A percentile compares a stretch with the other conserved stretches of the same genome.
phyloP scores from a whole-genome alignment of 2,329 filamentous ascomycete species.

The Colletotrichum navitas region DNA sequence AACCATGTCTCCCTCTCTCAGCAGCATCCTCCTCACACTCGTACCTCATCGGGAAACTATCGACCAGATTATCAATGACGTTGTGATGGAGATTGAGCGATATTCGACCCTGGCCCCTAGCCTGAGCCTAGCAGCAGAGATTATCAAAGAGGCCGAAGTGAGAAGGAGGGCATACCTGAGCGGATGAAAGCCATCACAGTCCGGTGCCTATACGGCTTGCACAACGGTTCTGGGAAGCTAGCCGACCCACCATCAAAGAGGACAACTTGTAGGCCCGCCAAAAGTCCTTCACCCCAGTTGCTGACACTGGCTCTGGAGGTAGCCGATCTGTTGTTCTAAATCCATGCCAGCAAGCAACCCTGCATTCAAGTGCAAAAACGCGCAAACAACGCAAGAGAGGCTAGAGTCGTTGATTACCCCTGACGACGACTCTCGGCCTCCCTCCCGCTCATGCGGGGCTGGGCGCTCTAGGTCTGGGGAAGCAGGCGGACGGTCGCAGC shows the following conservation, averaged over 20 bases:
- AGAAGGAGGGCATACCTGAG: slow-evolving; percentile 74
- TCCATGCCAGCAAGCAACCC: background rate
- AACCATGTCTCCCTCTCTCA: slow-evolving; percentile 81
- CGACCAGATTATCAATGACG: slow-evolving; percentile 82
- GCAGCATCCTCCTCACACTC: slow-evolving; percentile 70
- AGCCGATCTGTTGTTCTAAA: background rate
- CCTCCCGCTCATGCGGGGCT: background rate
- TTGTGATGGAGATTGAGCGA: slow-evolving; percentile 80
- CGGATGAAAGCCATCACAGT: slow-evolving; percentile 52
- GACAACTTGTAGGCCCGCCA: background rate
- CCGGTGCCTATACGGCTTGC: slow-evolving; percentile 22
- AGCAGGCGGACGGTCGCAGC: background rate
- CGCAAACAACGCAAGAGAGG: background rate
- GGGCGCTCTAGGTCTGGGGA: slow-evolving; percentile 14
- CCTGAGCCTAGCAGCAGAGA: slow-evolving; percentile 80
- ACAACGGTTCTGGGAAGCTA: slow-evolving; percentile 2
- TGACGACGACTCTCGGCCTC: background rate
- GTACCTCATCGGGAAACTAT: slow-evolving; percentile 71
- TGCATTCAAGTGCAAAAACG: background rate
- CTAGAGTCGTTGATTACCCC: background rate
- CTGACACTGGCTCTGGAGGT: background rate
- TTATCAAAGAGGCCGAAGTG: slow-evolving; percentile 82
- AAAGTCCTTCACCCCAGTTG: background rate
- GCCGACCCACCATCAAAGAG: slow-evolving; percentile 3
- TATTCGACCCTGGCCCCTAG: slow-evolving; percentile 83